Conservation (phyloP, 2,329 filamentous ascomycete genomes). For the Rhynchosporium secalis region DNA sequence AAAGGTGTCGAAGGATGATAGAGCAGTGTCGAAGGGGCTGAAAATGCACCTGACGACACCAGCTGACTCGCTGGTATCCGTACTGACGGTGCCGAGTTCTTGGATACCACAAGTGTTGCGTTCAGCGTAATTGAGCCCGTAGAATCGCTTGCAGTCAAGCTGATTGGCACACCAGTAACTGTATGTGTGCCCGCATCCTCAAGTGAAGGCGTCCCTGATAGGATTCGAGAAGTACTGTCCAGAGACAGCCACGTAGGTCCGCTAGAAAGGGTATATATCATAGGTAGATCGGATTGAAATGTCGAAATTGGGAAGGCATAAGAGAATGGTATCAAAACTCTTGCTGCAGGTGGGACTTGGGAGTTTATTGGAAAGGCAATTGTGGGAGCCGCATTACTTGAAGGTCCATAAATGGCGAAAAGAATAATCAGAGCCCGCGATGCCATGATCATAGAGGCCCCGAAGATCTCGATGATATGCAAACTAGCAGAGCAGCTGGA, state of each 20-base stretch:
- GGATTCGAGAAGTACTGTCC: constrained; percentile 60
- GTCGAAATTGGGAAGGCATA: constrained; percentile 74
- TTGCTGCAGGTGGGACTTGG: constrained; percentile 78
- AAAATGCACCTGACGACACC: constrained; percentile 56
- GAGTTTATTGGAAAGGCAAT: constrained; percentile 75
- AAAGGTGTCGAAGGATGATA: constrained; percentile 55
- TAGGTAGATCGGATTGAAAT: constrained; percentile 60
- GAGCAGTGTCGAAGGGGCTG: constrained; percentile 59
- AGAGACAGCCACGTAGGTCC: constrained; percentile 75
- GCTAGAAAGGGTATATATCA: constrained; percentile 66
- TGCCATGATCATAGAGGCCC: constrained; percentile 23
- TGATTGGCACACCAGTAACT: constrained; percentile 49
- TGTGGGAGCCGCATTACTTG: constrained; percentile 40
- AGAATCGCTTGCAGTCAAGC: constrained; percentile 67
- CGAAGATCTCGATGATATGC: neutral
- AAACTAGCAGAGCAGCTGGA: neutral
- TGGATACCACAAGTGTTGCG: constrained; percentile 70
- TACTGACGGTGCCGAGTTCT: constrained; percentile 54
- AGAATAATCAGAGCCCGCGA: constrained; percentile 25
- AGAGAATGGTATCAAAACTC: constrained; percentile 64
- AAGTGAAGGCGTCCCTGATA: constrained; percentile 69
- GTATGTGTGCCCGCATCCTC: constrained; percentile 56
- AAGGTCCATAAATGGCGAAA: constrained; percentile 27
- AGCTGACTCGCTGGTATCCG: constrained; percentile 59
- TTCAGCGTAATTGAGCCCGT: constrained; percentile 63